Conservation (phyloP, 345 rosid species). For the Brassica incana region DNA sequence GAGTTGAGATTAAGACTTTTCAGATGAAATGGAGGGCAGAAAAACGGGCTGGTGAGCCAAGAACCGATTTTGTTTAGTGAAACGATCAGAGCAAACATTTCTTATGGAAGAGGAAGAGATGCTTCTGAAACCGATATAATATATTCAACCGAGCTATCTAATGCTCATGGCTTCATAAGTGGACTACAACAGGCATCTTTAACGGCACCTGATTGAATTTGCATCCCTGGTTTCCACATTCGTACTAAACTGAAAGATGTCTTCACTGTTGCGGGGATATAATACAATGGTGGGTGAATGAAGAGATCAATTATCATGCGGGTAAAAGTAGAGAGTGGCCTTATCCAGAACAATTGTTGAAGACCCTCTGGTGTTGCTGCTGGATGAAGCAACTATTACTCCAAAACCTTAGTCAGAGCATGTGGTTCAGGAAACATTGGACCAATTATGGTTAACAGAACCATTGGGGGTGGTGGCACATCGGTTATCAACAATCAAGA, state of each 20-base stretch:
- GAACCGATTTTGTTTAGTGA: conserved; percentile 34
- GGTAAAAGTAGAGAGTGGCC: conserved; percentile 77
- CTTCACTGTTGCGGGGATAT: conserved; percentile 49
- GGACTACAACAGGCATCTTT: conserved; percentile 62
- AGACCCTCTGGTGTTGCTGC: too few relatives aligned
- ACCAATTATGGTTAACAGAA: conserved; percentile 54
- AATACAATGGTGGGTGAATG: conserved; percentile 69
- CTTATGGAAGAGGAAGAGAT: conserved; percentile 72
- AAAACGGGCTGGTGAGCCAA: too few relatives aligned
- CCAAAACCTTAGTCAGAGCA: too few relatives aligned
- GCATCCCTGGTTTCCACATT: neutral
- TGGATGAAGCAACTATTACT: too few relatives aligned
- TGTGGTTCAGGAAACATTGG: conserved; percentile 67
- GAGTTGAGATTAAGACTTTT: conserved; percentile 59
- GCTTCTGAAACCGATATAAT: conserved; percentile 66
- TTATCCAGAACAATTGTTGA: conserved; percentile 49
- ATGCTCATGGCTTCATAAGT: conserved; percentile 80
- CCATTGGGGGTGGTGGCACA: conserved; percentile 63
- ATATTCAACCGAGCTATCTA: conserved; percentile 62
- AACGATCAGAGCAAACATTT: conserved; percentile 71
- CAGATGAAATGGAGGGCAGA: conserved; percentile 59
- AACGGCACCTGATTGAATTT: neutral
- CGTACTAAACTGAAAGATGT: neutral
- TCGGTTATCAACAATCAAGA: conserved; percentile 33
- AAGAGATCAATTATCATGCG: conserved; percentile 69